These are phyloP conservation scores for Mytilinidion resinicola DNA, from an alignment of 495 filamentous ascomycete species.

Conservation along the genomic window DNA sequence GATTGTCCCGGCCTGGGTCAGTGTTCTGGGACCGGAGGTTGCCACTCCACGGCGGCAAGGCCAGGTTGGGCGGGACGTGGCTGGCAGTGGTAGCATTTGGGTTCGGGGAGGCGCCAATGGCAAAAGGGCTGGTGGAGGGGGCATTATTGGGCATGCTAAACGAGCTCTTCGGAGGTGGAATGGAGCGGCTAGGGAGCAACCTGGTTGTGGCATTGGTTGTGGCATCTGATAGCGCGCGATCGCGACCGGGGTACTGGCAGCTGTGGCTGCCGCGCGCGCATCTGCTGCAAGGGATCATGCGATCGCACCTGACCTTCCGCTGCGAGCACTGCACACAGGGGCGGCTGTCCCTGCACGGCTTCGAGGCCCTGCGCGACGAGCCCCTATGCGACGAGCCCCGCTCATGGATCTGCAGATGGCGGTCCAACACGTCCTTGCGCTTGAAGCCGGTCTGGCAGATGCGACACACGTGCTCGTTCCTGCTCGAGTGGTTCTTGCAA, in stretches of 20 bases:
- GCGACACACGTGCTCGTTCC: not conserved
- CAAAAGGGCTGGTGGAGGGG: too few relatives aligned
- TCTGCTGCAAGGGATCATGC: not conserved
- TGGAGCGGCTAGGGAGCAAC: too few relatives aligned
- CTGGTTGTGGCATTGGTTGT: too few relatives aligned
- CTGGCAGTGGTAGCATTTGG: too few relatives aligned
- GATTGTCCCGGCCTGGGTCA: too few relatives aligned
- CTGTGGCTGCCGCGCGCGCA: not conserved
- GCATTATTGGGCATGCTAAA: too few relatives aligned
- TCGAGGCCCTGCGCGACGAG: not conserved
- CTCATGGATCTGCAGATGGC: not conserved
- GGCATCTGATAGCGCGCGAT: too few relatives aligned
- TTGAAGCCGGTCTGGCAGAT: not conserved
- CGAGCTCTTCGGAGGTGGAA: not conserved
- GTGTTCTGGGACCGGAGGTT: too few relatives aligned
- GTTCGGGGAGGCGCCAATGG: too few relatives aligned
- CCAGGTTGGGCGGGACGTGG: too few relatives aligned
- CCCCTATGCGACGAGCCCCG: not conserved
- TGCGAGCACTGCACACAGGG: not conserved
- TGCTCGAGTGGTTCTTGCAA: not conserved
- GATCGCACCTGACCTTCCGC: not conserved
- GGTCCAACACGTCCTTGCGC: not conserved
- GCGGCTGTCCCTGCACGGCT: not conserved
- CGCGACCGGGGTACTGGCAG: not conserved
- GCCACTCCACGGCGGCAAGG: too few relatives aligned